Base-by-base conservation (phyloP, 2,329 filamentous ascomycete genomes). In the Diaporthe humulicola region DNA sequence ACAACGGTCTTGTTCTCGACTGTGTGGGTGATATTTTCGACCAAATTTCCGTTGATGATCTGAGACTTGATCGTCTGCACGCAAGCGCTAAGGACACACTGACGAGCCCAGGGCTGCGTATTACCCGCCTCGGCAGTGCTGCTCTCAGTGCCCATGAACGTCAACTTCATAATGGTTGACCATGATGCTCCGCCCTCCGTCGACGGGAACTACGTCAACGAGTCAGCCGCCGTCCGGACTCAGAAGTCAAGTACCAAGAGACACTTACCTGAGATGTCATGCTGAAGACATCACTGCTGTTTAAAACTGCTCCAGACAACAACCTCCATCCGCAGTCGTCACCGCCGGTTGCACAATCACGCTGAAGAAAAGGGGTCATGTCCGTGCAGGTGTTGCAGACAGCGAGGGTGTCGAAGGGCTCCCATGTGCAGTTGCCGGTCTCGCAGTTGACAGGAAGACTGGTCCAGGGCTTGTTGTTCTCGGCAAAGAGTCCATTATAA, bases 401-500 rank as follows among this genome's bases (percentile, higher is more conserved):
- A 4, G 77, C 80, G 4, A 82, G 74, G 0, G 81, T 81, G 25
- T 82, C 80, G 66, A 80, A 81, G 0, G 71, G 73, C 12, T 79
- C 77, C 77, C 79, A 82, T 0, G 78, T 81, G 67, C 80, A 82
- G 70, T 82, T 82, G 22, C 81, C 81, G 2, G 77, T 81, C 60
- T 78, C 77, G 54, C 80, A 82, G 33, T 75, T 76, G 50, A 82
- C 78, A 1, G 80, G 77, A n/a, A 82, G 76, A 10, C 77, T 76
- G 2, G 78, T 74, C 58, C 75, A 77, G 0, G 80, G 81, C 25
- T 81, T 77, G 28, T 78, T 78, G 72, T 82, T 81, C 71, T 82
- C 81, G 15, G 81, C 80, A 50, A 83, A 83, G 6, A 83, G 78
- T 8, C 81, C 82, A 60, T 82, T 81, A 67, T 83, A 83, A 9